phyloP scores from a whole-genome alignment of 2,329 filamentous ascomycete genomes.

The Arthrobotrys musiformis region DNA sequence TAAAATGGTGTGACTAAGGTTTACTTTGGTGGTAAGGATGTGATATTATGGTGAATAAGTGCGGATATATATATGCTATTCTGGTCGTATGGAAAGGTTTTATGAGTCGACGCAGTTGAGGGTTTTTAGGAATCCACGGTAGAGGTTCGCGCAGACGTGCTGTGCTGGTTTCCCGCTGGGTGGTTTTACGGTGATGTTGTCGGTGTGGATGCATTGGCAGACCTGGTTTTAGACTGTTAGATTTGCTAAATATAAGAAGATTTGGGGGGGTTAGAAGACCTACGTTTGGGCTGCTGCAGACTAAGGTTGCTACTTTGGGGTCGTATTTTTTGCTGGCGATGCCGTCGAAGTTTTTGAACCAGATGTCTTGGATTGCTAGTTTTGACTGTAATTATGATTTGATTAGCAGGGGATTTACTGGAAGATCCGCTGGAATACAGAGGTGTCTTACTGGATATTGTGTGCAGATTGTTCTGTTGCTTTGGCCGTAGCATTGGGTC shows the following conservation, averaged over 20 bases:
- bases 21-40: too few relatives aligned
- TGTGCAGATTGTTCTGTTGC: slow-evolving; percentile 67
- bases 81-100: too few relatives aligned
- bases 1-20: too few relatives aligned
- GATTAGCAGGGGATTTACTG: too few relatives aligned
- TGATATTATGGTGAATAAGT: too few relatives aligned
- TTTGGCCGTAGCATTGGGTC: slow-evolving; percentile 71
- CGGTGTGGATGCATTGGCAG: slow-evolving; percentile 66
- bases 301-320: slow-evolving; percentile 65
- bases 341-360: slow-evolving; percentile 70
- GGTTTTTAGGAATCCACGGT: slow-evolving; percentile 22
- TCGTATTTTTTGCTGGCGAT: slow-evolving; percentile 66
- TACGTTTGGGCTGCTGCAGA: slow-evolving; percentile 64
- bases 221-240: slow-evolving; percentile 13
- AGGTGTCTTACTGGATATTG: slow-evolving; percentile 46
- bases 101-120: slow-evolving; percentile 26
- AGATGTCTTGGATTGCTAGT: slow-evolving; percentile 60
- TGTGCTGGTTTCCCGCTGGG: slow-evolving; percentile 64
- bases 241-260: background rate
- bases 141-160: slow-evolving; percentile 65
- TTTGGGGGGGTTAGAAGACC: background rate
- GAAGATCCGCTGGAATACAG: too few relatives aligned
- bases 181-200: slow-evolving; percentile 65
- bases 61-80: too few relatives aligned
- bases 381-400: slow-evolving; percentile 23